phyloP scores from a whole-genome alignment of 176 grass and related monocot genomes.

The Musa schizocarpa region DNA sequence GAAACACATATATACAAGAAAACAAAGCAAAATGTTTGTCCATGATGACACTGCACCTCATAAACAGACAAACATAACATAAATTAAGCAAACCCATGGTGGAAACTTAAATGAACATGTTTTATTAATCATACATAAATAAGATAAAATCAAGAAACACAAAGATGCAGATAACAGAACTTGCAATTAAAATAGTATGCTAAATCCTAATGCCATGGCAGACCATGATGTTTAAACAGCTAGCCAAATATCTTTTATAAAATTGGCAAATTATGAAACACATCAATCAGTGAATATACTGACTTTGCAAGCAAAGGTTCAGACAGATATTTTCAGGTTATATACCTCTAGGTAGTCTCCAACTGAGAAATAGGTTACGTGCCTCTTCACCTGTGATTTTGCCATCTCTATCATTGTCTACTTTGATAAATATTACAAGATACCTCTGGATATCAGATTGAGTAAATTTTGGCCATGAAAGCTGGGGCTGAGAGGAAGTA shows the following conservation, averaged over 20 bases:
- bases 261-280: not conserved
- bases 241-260: not conserved
- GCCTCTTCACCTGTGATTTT: conserved; percentile 93
- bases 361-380: conserved; percentile 95
- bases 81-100: not conserved
- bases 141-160: not conserved
- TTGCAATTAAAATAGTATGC: not conserved
- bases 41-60: not conserved
- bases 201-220: not conserved
- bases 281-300: not conserved
- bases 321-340: not conserved
- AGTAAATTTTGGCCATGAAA: conserved; percentile 86
- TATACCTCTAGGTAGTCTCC: conserved; percentile 94
- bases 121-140: not conserved
- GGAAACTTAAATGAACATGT: not conserved
- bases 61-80: not conserved
- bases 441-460: conserved; percentile 89
- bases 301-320: not conserved
- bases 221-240: not conserved
- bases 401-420: conserved; percentile 94
- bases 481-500: conserved; percentile 35
- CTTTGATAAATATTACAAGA: conserved; percentile 82
- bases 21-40: not conserved
- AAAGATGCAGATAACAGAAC: not conserved
- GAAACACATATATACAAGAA: not conserved